These are phyloP conservation scores for Tricholoma matsutake DNA, from an alignment of 768 basidiomycete genomes.

Conservation along the genomic window DNA sequence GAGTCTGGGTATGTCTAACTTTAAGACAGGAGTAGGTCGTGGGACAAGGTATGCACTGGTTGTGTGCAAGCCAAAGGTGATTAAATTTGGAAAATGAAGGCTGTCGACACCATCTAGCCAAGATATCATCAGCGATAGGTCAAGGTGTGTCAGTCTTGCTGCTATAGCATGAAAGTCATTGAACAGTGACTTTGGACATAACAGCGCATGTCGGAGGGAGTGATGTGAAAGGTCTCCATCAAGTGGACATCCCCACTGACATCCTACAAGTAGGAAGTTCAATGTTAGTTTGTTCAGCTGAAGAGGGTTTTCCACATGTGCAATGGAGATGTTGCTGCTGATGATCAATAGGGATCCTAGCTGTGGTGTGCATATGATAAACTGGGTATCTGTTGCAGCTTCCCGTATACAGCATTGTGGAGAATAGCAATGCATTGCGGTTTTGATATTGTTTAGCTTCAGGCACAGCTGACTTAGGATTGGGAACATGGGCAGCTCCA, in stretches of 20 bases:
- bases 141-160: neutral
- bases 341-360: neutral
- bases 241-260: neutral
- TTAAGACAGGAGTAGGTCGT: neutral
- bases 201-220: neutral
- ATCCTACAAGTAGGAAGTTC: too few relatives aligned
- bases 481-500: too few relatives aligned
- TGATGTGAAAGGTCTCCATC: neutral
- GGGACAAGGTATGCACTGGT: neutral
- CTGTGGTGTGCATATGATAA: neutral
- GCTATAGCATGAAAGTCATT: neutral
- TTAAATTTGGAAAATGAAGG: neutral
- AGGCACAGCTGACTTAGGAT: too few relatives aligned
- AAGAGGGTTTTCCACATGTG: neutral
- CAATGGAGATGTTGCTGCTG: neutral
- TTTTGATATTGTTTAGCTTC: neutral
- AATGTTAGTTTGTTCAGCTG: neutral
- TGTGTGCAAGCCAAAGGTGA: neutral
- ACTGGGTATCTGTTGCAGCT: neutral
- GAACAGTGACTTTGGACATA: neutral
- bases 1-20: neutral
- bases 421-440: too few relatives aligned
- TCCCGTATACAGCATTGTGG: neutral
- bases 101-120: neutral
- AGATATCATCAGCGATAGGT: neutral